phyloP scores from a whole-genome alignment of 225 moss, liverwort and hornwort genomes.

The Pseudisothecium myosuroides region DNA sequence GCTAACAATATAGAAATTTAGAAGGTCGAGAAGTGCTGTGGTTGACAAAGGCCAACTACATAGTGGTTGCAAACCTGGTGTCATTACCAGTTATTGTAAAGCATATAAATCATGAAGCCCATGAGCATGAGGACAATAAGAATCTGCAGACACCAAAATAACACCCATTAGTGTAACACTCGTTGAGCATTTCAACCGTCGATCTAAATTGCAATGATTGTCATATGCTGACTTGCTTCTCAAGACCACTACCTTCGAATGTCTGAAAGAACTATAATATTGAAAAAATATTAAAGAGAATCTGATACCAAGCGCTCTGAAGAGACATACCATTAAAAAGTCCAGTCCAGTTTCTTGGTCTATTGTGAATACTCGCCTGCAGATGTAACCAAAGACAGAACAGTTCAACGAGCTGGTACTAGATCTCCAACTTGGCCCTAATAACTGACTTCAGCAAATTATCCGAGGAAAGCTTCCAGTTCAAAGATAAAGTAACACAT shows the following conservation, averaged over 20 bases:
- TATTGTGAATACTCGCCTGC: slow-evolving; percentile 31
- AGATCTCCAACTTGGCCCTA: not conserved
- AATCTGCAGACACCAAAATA: slow-evolving; percentile 16
- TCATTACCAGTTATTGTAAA: slow-evolving; percentile 36
- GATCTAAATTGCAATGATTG: not conserved
- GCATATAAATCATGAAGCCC: slow-evolving; percentile 33
- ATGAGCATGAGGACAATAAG: slow-evolving; percentile 23
- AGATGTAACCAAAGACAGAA: not conserved
- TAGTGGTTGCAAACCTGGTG: not conserved
- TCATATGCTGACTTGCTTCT: not conserved
- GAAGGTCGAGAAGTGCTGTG: not conserved
- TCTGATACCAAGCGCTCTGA: not conserved
- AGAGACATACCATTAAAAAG: slow-evolving; percentile 26
- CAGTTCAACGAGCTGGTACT: not conserved
- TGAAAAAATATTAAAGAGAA: not conserved
- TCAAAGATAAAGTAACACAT: not conserved
- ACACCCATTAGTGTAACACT: not conserved
- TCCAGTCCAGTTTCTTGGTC: slow-evolving; percentile 45
- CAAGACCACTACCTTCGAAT: not conserved
- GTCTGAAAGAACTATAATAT: not conserved
- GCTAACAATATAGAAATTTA: not conserved
- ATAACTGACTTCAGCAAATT: not conserved
- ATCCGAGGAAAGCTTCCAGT: not conserved
- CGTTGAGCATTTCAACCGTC: not conserved
- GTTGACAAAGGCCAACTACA: not conserved